Base-by-base conservation (phyloP, 208 protist genomes). In the Borovskyia barvae region DNA sequence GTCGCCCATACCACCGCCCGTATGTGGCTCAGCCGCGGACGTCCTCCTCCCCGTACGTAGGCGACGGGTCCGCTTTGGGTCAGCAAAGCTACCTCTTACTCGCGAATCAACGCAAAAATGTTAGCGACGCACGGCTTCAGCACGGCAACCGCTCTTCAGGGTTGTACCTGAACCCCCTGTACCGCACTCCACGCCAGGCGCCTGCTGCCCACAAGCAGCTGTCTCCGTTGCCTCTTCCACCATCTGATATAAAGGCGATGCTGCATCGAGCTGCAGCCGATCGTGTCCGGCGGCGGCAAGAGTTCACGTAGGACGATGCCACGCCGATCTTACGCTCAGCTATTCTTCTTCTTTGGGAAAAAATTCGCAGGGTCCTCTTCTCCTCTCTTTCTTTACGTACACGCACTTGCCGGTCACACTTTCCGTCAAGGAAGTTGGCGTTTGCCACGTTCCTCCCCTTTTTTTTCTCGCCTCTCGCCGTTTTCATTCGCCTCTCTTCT, bases 221-320 rank as follows among this genome's bases (percentile, higher is more conserved):
- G 35, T 40, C 32, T 0, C 45, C 63, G 2, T 26, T 58, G 4
- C 39, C 56, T 15, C 37, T 48, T 0, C 37, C 39, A 5, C 40
- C 45, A 12, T 54, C 72, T 14, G 87, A 93, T 57, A 93, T 93
- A 36, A 87, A 83, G 45, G 68, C 78, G 14, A 78, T 93, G 80
- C 73, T 93, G 17, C 87, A 93, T 58, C 69, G 79, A 6, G 87
- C 87, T 3, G 80, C 82, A 0, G 51, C 80, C 39, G 87, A 93
- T 17, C 72, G 87, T 3, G 87, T 80, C 12, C 77, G 83, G 25
- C 80, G 82, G 17, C 49, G 70, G 26, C 50, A 62, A 29, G 45
- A 61, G 32, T 35, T 67, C 9, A 40, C 45, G 5, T 63, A 26
- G n/a, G n/a, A n/a, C n/a, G n/a, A n/a, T n/a, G n/a, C n/a, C n/a